phyloP scores from a whole-genome alignment of 352 stramenopile genomes.

The Phytophthora lateralis region DNA sequence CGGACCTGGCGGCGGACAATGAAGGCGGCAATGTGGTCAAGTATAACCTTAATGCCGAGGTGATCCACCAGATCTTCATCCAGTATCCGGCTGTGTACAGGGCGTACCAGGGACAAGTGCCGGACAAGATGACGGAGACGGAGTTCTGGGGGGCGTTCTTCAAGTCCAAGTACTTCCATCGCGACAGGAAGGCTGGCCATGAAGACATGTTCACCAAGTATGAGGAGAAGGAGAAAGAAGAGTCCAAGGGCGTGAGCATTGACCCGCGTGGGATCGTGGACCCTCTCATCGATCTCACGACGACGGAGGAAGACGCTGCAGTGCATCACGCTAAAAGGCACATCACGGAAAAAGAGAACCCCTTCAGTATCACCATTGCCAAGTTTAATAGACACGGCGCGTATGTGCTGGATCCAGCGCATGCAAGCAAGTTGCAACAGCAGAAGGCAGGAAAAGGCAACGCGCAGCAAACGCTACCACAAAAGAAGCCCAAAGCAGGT shows the following conservation, averaged over 20 bases:
- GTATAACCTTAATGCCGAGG: slow-evolving; percentile 89
- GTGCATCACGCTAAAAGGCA: slow-evolving; percentile 45
- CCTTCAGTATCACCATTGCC: slow-evolving; percentile 71
- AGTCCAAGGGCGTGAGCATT: slow-evolving; percentile 43
- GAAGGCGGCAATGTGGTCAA: slow-evolving; percentile 84
- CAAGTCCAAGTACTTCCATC: slow-evolving; percentile 91
- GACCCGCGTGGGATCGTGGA: slow-evolving; percentile 77
- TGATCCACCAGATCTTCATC: slow-evolving; percentile 92
- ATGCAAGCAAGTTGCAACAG: slow-evolving; percentile 62
- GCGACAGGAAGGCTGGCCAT: slow-evolving; percentile 78
- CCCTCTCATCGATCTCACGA: slow-evolving; percentile 76
- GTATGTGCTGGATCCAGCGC: slow-evolving; percentile 79
- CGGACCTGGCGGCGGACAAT: slow-evolving; percentile 76
- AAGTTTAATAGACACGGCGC: slow-evolving; percentile 89
- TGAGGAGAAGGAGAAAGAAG: slow-evolving; percentile 78
- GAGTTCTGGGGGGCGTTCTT: slow-evolving; percentile 91
- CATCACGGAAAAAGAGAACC: slow-evolving; percentile 52
- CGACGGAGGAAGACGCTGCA: slow-evolving; percentile 67
- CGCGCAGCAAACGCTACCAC: slow-evolving; percentile 31
- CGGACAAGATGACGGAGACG: slow-evolving; percentile 89
- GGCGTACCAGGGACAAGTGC: slow-evolving; percentile 84
- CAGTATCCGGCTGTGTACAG: slow-evolving; percentile 88
- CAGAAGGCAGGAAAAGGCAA: slow-evolving; percentile 26
- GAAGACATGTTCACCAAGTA: slow-evolving; percentile 89
- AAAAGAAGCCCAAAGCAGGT: slow-evolving; percentile 49